Base-by-base conservation (phyloP, 768 basidiomycete species). In the Pleurotus eryngii region DNA sequence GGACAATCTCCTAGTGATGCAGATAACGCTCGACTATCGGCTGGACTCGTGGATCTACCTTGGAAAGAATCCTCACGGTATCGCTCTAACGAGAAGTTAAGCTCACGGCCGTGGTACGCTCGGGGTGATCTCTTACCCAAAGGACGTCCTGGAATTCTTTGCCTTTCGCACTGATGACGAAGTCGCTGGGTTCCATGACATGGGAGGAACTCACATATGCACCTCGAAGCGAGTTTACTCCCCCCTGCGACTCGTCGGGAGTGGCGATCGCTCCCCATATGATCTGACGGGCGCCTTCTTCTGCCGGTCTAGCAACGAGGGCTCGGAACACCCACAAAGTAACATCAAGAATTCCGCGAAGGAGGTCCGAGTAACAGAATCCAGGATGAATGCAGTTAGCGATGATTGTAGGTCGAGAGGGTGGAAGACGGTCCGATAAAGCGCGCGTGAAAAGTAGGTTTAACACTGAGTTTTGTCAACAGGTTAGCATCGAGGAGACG, bases 331-430 rank as follows among this genome's bases (percentile, higher is more conserved):
- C 5, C 9, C 61, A 14, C 5, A 59, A 45, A 26, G 57, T 20
- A 27, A 68, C 7, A 1, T 64, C 65, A 2, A 46, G 40, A 4
- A 74, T n/a, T 5, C 64, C 59, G 15, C 72, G 61, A 0, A 66
- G 62, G 2, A 81, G 63, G 17, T 73, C 69, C 4, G 76, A 77
- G n/a, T 62, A 48, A 61, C 77, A 77, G 60, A 69, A 73, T 2
- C 78, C 79, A 11, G 80, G 80, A 54, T 75, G 73, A 38, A 75
- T 67, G 37, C 68, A 49, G 55, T 70, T 69, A 53, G 73, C 69
- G 40, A 76, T 72, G 18, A 78, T 55, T 5, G 63, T 47, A 46
- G 61, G 58, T 49, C 58, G 46, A 35, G 12, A 17, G 49, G 60
- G 24, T 2, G 64, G 40, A n/a, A 79, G 64, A 18, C 64, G 68